phyloP scores from a whole-genome alignment of 2,329 filamentous ascomycete species.

The Elsinoe australis region DNA sequence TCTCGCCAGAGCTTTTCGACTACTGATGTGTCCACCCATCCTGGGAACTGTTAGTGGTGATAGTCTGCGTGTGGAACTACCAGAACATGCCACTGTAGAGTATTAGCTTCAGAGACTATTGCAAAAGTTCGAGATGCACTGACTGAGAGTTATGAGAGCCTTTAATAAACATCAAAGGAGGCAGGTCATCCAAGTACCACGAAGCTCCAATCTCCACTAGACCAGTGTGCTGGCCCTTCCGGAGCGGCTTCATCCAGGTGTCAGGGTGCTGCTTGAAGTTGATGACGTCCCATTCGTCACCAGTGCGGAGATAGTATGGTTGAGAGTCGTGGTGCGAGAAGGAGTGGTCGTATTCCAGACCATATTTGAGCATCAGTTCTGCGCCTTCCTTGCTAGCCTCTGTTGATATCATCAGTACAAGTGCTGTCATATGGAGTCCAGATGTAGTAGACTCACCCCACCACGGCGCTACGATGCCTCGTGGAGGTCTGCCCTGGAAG shows the following conservation, averaged over 20 bases:
- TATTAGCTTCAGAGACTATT: background rate
- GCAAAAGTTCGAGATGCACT: slow-evolving; percentile 20
- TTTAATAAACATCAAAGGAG: slow-evolving; percentile 68
- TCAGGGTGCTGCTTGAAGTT: slow-evolving; percentile 56
- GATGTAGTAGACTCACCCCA: slow-evolving; percentile 28
- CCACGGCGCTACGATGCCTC: slow-evolving; percentile 66
- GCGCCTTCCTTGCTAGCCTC: slow-evolving; percentile 49
- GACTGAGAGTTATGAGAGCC: slow-evolving; percentile 55
- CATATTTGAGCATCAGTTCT: slow-evolving; percentile 57
- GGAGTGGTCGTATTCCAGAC: slow-evolving; percentile 62
- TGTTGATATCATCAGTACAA: background rate
- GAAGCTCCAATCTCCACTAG: slow-evolving; percentile 52
- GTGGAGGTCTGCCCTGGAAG: slow-evolving; percentile 62
- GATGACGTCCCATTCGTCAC: slow-evolving; percentile 60
- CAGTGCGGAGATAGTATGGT: slow-evolving; percentile 49
- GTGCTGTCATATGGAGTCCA: slow-evolving; percentile 29
- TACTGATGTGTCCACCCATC: slow-evolving; percentile 35
- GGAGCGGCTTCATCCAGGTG: slow-evolving; percentile 60
- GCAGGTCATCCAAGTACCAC: slow-evolving; percentile 40
- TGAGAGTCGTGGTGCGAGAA: slow-evolving; percentile 58
- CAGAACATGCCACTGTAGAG: slow-evolving; percentile 6
- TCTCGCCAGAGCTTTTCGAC: slow-evolving; percentile 60
- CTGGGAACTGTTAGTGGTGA: background rate
- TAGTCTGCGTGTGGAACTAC: no score
- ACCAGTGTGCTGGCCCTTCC: slow-evolving; percentile 52